These are phyloP conservation scores for Eucalyptus curtisii DNA, from an alignment of 345 rosid species.

Conservation along the genomic window DNA sequence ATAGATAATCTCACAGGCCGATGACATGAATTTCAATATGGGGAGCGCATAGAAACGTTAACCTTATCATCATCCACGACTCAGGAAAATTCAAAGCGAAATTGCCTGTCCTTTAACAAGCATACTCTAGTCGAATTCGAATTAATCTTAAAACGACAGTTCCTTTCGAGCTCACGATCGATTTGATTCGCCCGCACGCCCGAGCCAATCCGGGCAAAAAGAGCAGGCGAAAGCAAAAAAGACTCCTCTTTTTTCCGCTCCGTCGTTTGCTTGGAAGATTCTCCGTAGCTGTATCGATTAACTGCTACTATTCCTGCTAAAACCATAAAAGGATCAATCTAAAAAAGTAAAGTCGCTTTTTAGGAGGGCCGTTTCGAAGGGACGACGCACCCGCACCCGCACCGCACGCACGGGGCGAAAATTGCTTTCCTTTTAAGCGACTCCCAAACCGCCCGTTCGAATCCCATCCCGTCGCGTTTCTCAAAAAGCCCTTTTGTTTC, in stretches of 20 bases:
- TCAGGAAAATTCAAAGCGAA: neutral
- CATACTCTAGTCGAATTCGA: too few relatives aligned
- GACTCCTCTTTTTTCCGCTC: neutral
- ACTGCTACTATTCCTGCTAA: neutral
- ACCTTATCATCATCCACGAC: neutral
- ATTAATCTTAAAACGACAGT: fast-evolving
- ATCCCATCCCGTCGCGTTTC: neutral
- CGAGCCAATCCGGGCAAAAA: neutral
- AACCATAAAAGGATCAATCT: neutral
- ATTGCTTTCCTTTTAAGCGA: neutral
- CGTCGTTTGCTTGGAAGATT: neutral
- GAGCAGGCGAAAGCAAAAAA: neutral
- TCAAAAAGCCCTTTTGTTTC: neutral
- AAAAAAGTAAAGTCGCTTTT: neutral
- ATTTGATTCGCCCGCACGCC: neutral
- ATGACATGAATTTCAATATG: neutral
- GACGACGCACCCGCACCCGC: neutral
- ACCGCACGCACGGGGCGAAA: neutral
- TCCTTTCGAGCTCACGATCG: neutral
- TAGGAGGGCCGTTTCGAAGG: neutral
- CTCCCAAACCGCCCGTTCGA: neutral
- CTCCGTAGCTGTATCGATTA: neutral
- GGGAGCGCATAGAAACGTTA: neutral
- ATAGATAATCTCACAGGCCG: neutral
- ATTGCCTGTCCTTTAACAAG: too few relatives aligned